Base-by-base conservation (phyloP, 345 rosid genomes). In the Dimocarpus longan region DNA sequence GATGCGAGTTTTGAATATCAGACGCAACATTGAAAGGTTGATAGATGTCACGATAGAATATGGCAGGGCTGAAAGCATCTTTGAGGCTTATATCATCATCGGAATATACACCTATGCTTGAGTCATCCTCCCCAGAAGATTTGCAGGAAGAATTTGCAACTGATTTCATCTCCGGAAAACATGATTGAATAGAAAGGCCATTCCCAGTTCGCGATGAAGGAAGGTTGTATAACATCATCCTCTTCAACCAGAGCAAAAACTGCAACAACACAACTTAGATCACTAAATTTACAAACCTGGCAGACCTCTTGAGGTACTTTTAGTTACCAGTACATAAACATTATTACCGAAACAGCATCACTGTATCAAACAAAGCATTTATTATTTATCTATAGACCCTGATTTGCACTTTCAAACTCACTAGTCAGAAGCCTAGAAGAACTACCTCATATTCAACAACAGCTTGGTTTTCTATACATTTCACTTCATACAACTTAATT, bases 81-180 rank as follows among this genome's bases (percentile, higher is more conserved):
- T 40, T 68, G 13, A 68, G 64, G 44, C 68, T 68, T 57, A 57
- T 12, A 15, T 59, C 80, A 77, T 68, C 67, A 56, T 77, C 80
- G 10, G 74, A 77, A 5, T 1, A 11, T 40, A 54, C 1, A 6
- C 54, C 73, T 0, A 28, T 16, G 74, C 68, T 77, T 24, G 11
- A 32, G 18, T 68, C 59, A 65, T 75, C 62, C 28, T 48, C 78
- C 26, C 62, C 44, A 44, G 5, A 24, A 56, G 73, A 68, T 68
- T 39, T 43, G 74, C 66, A 66, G 15, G 68, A 43, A 1, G 80
- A 77, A 54, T 69, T 60, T 7, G 57, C 16, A 24, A 68, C 32
- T 2, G 80, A 77, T 76, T 67, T 77, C 6, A 67, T 77, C 63
- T 77, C 80, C 1, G 80, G 80, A 46, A 77, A 77, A 43, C 80